Evolutionary conservation across 176 grass and related monocot genomes (phyloP).

Genomic region (Carex parvula): DNA sequence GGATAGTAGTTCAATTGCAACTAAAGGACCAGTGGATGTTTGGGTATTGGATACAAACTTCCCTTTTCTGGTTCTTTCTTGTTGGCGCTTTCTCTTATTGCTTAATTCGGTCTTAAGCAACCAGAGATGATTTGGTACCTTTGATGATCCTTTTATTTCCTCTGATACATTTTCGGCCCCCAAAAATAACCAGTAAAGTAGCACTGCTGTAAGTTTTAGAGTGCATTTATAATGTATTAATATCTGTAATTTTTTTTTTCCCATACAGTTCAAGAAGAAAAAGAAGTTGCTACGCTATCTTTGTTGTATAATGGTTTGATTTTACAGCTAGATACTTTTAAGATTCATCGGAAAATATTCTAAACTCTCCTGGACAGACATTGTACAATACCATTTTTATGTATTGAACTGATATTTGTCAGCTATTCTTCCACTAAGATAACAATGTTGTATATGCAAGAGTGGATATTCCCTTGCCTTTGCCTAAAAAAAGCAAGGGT

Average conservation of each 20-base stretch:
- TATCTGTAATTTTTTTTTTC: background rate
- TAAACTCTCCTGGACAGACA: background rate
- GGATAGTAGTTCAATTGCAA: background rate
- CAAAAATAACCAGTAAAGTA: background rate
- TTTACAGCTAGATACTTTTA: slow-evolving; percentile 1
- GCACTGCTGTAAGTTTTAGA: background rate
- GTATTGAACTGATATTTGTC: background rate
- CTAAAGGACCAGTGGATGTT: background rate
- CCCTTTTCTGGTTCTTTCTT: background rate
- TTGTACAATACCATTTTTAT: background rate
- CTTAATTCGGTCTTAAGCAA: background rate
- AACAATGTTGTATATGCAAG: background rate
- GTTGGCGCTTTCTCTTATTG: background rate
- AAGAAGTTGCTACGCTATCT: slow-evolving; percentile 33
- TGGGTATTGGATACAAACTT: background rate
- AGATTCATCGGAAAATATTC: background rate
- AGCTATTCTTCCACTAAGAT: background rate
- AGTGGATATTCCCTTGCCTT: background rate
- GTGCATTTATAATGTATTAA: slow-evolving; percentile 6
- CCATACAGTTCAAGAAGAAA: slow-evolving; percentile 22
- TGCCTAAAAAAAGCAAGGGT: background rate
- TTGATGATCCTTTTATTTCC: background rate
- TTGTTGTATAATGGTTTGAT: slow-evolving; percentile 27
- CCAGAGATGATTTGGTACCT: background rate
- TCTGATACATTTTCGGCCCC: background rate